A percentile compares a stretch with the other conserved stretches of the same genome.
phyloP scores from a whole-genome alignment of 164 flowering plant genomes.

The Stephania japonica region DNA sequence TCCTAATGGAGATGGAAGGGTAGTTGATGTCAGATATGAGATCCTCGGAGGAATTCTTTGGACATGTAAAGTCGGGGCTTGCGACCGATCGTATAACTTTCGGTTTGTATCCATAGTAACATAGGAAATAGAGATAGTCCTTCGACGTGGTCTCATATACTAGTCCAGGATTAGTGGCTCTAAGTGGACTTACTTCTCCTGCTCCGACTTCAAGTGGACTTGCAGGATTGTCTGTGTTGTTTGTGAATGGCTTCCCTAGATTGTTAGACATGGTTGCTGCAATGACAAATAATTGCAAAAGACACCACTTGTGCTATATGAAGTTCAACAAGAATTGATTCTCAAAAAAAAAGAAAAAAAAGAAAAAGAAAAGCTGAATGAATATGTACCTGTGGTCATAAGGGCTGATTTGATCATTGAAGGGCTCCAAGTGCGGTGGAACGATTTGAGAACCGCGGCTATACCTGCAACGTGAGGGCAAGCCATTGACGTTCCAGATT shows the following conservation, averaged over 20 bases:
- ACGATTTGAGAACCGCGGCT: conserved; percentile 57
- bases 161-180: conserved; percentile 70
- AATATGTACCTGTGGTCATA: conserved; percentile 70
- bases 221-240: conserved; percentile 37
- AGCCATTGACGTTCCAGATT: conserved; percentile 90
- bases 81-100: conserved; percentile 42
- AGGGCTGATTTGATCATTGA: conserved; percentile 82
- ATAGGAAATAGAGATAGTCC: conserved; percentile 60
- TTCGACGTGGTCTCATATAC: conserved; percentile 52
- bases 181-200: conserved; percentile 64
- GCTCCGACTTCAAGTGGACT: conserved; percentile 66
- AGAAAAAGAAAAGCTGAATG: neutral
- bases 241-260: conserved; percentile 40
- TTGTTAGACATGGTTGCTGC: conserved; percentile 59
- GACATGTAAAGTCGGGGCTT: conserved; percentile 48
- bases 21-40: conserved; percentile 66
- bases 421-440: conserved; percentile 48
- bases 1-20: conserved; percentile 67
- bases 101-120: conserved; percentile 51
- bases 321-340: no score
- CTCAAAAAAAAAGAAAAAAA: no score
- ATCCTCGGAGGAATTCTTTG: conserved; percentile 30
- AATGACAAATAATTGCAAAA: conserved; percentile 3
- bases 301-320: neutral
- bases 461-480: conserved; percentile 87